phyloP scores from a whole-genome alignment of 805 yeast genomes.

The Metschnikowia borealis region DNA sequence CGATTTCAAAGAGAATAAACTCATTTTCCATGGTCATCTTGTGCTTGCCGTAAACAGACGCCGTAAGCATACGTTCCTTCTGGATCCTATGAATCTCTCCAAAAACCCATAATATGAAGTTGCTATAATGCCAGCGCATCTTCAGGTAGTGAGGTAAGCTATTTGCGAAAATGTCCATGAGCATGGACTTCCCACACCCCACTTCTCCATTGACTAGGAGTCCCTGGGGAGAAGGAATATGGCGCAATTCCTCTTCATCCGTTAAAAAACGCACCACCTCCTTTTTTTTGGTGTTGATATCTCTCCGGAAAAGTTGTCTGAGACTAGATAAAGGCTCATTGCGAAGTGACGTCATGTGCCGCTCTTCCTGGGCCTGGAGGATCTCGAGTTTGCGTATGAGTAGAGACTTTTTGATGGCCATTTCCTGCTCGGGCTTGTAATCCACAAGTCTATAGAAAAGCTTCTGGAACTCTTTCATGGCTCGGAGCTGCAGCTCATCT shows the following conservation, averaged over 20 bases:
- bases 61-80: constrained; percentile 37
- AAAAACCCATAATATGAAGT: constrained; percentile 66
- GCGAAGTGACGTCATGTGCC: constrained; percentile 16
- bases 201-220: constrained; percentile 60
- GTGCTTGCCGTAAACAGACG: constrained; percentile 20
- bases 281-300: constrained; percentile 22
- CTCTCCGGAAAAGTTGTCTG: constrained; percentile 23
- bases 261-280: constrained; percentile 49
- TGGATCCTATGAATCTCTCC: constrained; percentile 56
- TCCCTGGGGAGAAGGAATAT: constrained; percentile 61
- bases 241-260: constrained; percentile 56
- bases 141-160: constrained; percentile 61
- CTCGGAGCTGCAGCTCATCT: constrained; percentile 60
- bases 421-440: constrained; percentile 53
- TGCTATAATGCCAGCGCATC: constrained; percentile 67
- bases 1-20: constrained; percentile 60
- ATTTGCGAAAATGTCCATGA: constrained; percentile 67
- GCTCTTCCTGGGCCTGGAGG: constrained; percentile 25
- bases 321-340: constrained; percentile 8
- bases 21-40: constrained; percentile 48
- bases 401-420: constrained; percentile 41
- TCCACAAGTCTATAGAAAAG: constrained; percentile 54
- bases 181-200: constrained; percentile 73
- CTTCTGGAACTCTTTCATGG: constrained; percentile 59
- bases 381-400: constrained; percentile 32